Evolutionary conservation across 768 basidiomycete genomes (phyloP), one percentile per base, ranked within the genome.

Genomic region (Suillus ampliporus): DNA sequence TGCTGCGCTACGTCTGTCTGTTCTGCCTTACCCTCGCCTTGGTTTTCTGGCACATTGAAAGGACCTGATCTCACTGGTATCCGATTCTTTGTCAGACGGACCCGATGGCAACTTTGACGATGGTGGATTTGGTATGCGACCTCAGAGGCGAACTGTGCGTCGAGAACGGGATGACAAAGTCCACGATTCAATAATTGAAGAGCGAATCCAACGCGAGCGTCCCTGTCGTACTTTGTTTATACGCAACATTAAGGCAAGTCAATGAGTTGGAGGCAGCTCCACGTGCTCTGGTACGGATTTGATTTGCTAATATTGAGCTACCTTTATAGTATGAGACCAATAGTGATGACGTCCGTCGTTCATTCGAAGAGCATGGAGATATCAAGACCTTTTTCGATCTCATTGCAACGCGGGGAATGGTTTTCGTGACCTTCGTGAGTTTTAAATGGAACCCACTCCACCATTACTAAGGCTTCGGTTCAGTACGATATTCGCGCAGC

Each of bases 351-450:
- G 89, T 99, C 9, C 89, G 92, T 64, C 84, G 82, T 48, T 86
- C 87, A 58, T 99, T 99, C 77, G 94, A 94, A 78, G 90, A 91
- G 63, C 92, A 94, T 71, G 97, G 97, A 66, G 94, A 95, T 71
- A 94, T 99, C 80, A 95, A 95, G 78, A 95, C 93, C 1, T 98
- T 96, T 75, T 99, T 98, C 76, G 97, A 99, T 77, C 81, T 99
- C 21, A 92, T 99, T 65, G 85, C 88, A 54, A 96, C 92, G 13
- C 85, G 97, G 64, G 97, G 97, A n/a, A 97, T 99, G 93, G 91
- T 98, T 15, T 99, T 99, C 76, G 91, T 99, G 50, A 99, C 97
- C 53, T 99, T 94, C 75, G 97, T 99, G 79, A 86, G 97, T 86
- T 26, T 26, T 54, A 50, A 41, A 26, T 41, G 9, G 60, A 50